Evolutionary conservation across 345 rosid species (phyloP), one percentile per base, ranked within the genome.

Genomic region (Gossypium arboreum): DNA sequence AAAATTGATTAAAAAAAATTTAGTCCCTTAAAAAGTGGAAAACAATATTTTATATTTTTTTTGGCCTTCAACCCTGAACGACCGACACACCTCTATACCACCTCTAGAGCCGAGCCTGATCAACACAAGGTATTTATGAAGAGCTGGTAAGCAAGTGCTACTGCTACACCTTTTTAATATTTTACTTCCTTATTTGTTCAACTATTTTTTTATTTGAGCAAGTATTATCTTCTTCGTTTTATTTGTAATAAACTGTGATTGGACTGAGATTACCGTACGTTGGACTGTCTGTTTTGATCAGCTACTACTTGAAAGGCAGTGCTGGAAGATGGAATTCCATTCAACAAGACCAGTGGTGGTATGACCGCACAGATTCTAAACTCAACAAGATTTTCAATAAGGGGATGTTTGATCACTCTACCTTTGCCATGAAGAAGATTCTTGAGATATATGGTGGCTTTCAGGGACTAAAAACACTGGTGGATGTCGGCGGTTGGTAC

Each of bases 401-500:
- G 41, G 98, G 91, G 66, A 90, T 94, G 96, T 81, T 86, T 12
- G 82, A 87, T 55, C 97, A 87, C 71, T 94, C 98, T 8, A 87
- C 87, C 20, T 77, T 92, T 65, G 79, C 87, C 45, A 90, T 94
- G 96, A 92, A 84, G 88, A 90, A 85, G 73, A 77, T 89, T 73
- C 87, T 92, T 1, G 96, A 92, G 74, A 79, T 76, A 16, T 94
- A 94, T 83, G 83, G 78, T 2, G 98, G 97, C 48, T 94, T 91
- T 12, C 89, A 91, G 51, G 85, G 89, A 9, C 86, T 92, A 29
- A 68, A 72, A 9, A 85, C 95, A 0, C 56, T 94, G 73, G 97
- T 92, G 3, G 97, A 94, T 79, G 98, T 94, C 12, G 97, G 98
- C 25, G 95, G 98, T 18, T 34, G 97, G 97, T 68, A 89, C 79